phyloP scores from a whole-genome alignment of 2,329 filamentous ascomycete species.

The Venturiaceae sp. region DNA sequence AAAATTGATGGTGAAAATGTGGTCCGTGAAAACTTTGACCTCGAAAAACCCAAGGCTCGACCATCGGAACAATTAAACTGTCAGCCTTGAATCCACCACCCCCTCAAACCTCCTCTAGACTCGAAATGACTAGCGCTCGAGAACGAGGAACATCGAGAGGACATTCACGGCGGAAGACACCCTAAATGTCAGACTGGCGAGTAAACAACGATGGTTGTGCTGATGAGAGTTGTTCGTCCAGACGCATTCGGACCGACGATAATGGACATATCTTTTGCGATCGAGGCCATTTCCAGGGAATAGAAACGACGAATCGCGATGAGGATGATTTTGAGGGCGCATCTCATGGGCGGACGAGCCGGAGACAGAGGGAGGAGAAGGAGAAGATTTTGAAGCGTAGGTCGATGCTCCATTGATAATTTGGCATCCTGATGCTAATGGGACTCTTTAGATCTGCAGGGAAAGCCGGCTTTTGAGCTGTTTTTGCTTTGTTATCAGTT shows the following conservation, averaged over 20 bases:
- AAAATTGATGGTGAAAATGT: neutral
- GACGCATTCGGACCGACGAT: neutral
- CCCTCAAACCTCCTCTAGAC: neutral
- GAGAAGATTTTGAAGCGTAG: slow-evolving; percentile 2
- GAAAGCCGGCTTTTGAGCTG: slow-evolving; percentile 61
- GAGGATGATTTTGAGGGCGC: slow-evolving; percentile 5
- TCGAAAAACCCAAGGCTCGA: neutral
- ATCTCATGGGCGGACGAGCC: neutral
- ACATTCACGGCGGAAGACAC: neutral
- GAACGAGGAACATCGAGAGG: neutral
- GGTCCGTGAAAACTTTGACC: neutral
- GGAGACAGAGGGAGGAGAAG: slow-evolving; percentile 2
- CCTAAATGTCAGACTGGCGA: neutral
- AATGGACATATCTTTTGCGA: neutral
- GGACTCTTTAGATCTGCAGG: slow-evolving; percentile 39
- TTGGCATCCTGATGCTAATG: neutral
- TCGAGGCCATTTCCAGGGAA: neutral
- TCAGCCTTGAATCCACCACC: neutral
- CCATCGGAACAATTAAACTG: neutral
- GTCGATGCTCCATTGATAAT: neutral
- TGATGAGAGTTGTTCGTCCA: slow-evolving; percentile 3
- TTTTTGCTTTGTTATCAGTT: slow-evolving; percentile 81
- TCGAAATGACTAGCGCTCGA: neutral
- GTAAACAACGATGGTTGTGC: slow-evolving; percentile 4
- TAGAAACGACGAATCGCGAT: neutral